Evolutionary conservation across 441 rosid species (phyloP), one percentile per base, ranked within the genome.

Genomic region (Pelargonium myrrhifolium): DNA sequence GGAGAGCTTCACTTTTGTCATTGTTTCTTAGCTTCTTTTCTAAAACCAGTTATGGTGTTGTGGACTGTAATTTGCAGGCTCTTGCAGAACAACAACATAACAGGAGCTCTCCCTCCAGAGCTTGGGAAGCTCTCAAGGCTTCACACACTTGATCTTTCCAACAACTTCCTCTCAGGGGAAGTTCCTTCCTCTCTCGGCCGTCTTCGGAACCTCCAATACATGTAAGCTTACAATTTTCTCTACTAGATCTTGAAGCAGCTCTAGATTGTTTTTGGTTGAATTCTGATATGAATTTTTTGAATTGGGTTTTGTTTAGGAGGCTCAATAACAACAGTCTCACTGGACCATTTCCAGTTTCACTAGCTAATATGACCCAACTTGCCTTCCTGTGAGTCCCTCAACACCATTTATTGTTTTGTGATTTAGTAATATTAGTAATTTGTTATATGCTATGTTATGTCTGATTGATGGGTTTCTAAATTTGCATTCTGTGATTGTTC

Each of bases 261-360:
- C 14, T 21, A 58, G 62, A 58, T 58, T 58, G 62, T 21, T 22
- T 58, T 21, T 10, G 28, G 62, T 53, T 53, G 21, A 17, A 53
- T 53, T 47, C 67, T 68, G 68, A 65, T 69, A 59, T 64, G 15
- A 51, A 64, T 72, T n/a, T 26, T 74, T 37, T 71, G 49, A 56
- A 66, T 59, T 66, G 66, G 43, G 40, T 69, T 70, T 68, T 40
- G 28, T 68, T 68, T 66, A 93, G 99, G 96, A 88, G 93, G 81
- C 82, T 93, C 66, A 93, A 93, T 75, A 94, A 94, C 76, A 94
- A 94, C 80, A 85, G 84, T 78, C 88, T 94, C 69, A 79, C 89
- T 3, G 90, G 96, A 73, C 74, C 67, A 17, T 74, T 85, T 77
- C 99, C 97, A 1, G 67, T 73, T 68, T 78, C 89, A 42, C 76